phyloP scores from a whole-genome alignment of 1,139 yeast genomes.

The Hanseniaspora uvarum region DNA sequence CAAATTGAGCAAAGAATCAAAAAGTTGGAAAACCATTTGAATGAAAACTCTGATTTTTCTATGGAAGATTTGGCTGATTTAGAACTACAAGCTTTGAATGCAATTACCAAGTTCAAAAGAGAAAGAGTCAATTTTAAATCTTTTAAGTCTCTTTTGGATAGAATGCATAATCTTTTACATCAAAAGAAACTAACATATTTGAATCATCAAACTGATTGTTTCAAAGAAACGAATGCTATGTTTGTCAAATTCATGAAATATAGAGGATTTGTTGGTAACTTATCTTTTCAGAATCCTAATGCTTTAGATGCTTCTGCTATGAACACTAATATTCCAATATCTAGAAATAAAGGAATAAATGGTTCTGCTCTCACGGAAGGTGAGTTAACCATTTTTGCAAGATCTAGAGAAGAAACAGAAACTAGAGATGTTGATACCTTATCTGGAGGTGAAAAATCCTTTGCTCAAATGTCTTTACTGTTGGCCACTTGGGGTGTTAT shows the following conservation, averaged over 20 bases:
- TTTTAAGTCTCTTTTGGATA: neutral
- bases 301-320: neutral
- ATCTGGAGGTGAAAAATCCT: slow-evolving; percentile 96
- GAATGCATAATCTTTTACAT: slow-evolving; percentile 4
- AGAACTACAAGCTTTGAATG: slow-evolving; percentile 4
- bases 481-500: slow-evolving; percentile 88
- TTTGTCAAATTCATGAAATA: slow-evolving; percentile 14
- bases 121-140: slow-evolving; percentile 12
- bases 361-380: neutral
- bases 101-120: slow-evolving; percentile 7
- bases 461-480: slow-evolving; percentile 77
- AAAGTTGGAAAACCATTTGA: neutral
- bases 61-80: slow-evolving; percentile 3
- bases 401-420: slow-evolving; percentile 47
- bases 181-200: slow-evolving; percentile 14
- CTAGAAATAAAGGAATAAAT: neutral
- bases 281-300: slow-evolving; percentile 13
- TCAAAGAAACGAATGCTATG: slow-evolving; percentile 14
- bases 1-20: slow-evolving; percentile 3
- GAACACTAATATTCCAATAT: neutral
- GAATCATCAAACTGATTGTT: slow-evolving; percentile 16
- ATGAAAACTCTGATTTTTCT: slow-evolving; percentile 1
- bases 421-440: slow-evolving; percentile 68
- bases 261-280: slow-evolving; percentile 14
- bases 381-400: slow-evolving; percentile 43